Conservation (phyloP, 768 basidiomycete genomes). For the Leccinum imitatum region DNA sequence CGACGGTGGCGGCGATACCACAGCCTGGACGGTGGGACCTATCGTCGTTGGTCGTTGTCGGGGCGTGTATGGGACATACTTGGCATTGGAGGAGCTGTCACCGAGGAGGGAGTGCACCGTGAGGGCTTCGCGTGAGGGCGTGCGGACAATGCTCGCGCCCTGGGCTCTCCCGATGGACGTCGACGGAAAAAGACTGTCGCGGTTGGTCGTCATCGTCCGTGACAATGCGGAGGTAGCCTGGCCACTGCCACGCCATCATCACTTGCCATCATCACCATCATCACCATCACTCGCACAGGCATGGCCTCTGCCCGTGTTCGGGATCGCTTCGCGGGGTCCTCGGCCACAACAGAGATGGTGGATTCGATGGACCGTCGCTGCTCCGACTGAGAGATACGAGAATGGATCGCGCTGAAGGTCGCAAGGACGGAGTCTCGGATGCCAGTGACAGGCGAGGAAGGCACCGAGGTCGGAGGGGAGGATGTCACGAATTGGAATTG, state of each 20-base stretch:
- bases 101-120: slow-evolving; percentile 67
- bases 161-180: slow-evolving; percentile 54
- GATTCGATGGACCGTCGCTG: slow-evolving; percentile 75
- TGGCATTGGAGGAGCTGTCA: slow-evolving; percentile 26
- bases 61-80: slow-evolving; percentile 79
- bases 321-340: slow-evolving; percentile 50
- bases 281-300: not conserved
- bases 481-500: slow-evolving; percentile 66
- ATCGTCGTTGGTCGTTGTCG: slow-evolving; percentile 60
- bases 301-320: slow-evolving; percentile 38
- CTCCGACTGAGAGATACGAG: slow-evolving; percentile 56
- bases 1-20: slow-evolving; percentile 34
- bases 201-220: slow-evolving; percentile 35
- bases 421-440: slow-evolving; percentile 54
- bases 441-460: slow-evolving; percentile 38
- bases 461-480: slow-evolving; percentile 34
- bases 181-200: slow-evolving; percentile 45
- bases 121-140: slow-evolving; percentile 53
- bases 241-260: not conserved
- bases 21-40: slow-evolving; percentile 34
- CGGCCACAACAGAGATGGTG: slow-evolving; percentile 52
- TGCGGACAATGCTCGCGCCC: slow-evolving; percentile 42
- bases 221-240: not conserved
- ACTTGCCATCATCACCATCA: not conserved
- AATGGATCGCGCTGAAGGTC: slow-evolving; percentile 43